Base-by-base conservation (phyloP, 129 eudicot genomes). In the Glebionis coronaria region DNA sequence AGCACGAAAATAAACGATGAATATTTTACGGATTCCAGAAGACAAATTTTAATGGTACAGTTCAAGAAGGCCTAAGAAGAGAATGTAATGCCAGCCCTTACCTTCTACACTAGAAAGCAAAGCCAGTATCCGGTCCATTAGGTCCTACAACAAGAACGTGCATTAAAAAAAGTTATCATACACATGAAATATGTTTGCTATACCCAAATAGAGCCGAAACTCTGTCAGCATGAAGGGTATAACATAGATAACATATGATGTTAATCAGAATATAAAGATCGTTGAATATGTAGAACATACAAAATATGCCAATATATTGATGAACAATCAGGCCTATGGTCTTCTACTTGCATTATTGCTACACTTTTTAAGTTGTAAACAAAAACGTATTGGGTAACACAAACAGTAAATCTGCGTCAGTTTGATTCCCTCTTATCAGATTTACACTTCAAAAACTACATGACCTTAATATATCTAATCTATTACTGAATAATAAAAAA, bases 81-180 rank as follows among this genome's bases (percentile, higher is more conserved):
- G 44, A 53, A 65, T 23, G 56, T 40, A 21, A 56, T 58, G 59
- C 53, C 60, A 58, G 44, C 51, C 29, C 51, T 65, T 59, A 83
- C 89, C 85, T 76, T 78, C 84, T 81, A 56, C 84, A 11, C 31
- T 63, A 44, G 83, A 78, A 75, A 84, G 90, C 82, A 81, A 65
- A 21, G 72, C 63, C 75, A 69, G 58, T 59, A 85, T 73, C 77
- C 82, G 76, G 25, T 73, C 90, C 63, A 62, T 60, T 69, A 84
- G 86, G 2, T 78, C 87, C 90, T 84, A 65, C 74, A 76, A 45
- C n/a, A 50, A 42, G 68, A 55, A 56, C n/a, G 21, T 38, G n/a
- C 44, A 53, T 21, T 29, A 62, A 67, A 62, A 58, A 49, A 55
- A 27, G 15, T 51, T 58, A 23, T 27, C 56, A 61, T 52, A 25